Evolutionary conservation across 441 rosid species (phyloP), one percentile per base, ranked within the genome.

Genomic region (Gossypium davidsonii): DNA sequence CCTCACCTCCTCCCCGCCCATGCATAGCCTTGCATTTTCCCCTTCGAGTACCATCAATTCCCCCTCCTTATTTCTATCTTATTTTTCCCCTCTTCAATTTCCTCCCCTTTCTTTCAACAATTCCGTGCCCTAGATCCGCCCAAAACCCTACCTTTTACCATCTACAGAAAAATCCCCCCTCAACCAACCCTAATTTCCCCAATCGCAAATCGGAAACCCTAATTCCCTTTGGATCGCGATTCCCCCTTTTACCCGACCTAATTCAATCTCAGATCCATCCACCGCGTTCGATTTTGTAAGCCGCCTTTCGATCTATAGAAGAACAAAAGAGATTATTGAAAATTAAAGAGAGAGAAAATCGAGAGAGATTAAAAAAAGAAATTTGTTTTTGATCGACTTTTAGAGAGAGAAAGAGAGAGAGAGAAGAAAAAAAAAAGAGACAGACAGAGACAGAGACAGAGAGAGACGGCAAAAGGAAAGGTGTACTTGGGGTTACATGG

Each of bases 1-100:
- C 81, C 81, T 82, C 85, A 81, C 79, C 84, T 74, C 79, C 85
- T 79, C 71, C 79, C 79, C 71, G 79, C 80, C 89, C 86, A 86
- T 83, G 94, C 91, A 86, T 83, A 86, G 86, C 88, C 88, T 83
- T 72, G 87, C 94, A 87, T 89, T 88, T 87, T 85, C 80, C 71
- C 89, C 81, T 66, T 68, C 81, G 78, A 80, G 76, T 78, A 88
- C 89, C 85, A 86, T 86, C 85, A 85, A 80, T 78, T 75, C 79
- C 42, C 59, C 34, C 34, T 48, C 72, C 60, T 70, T 34, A 18
- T 14, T 55, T n/a, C 23, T 31, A 25, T 23, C 68, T 15, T 39
- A 2, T 39, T 39, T 39, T 39, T 39, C 46, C 46, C 12, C 46
- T 8, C 52, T 37, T 34, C 18, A 37, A 64, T 23, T 57, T 12